phyloP scores from a whole-genome alignment of 2,329 filamentous ascomycete genomes.

The Pyricularia pennisetigena region DNA sequence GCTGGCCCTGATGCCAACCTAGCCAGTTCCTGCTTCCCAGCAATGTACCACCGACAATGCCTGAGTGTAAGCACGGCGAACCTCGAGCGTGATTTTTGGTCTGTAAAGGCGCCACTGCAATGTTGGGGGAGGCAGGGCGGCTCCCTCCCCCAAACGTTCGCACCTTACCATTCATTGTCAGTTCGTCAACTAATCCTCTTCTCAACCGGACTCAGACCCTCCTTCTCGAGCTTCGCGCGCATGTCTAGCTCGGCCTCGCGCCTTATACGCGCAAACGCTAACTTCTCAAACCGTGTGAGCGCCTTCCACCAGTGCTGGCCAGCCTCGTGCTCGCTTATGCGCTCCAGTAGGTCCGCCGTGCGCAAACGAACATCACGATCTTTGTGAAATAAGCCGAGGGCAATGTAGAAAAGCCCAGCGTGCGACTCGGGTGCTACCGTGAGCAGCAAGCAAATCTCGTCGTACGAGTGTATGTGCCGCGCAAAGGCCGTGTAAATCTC shows the following conservation, averaged over 20 bases:
- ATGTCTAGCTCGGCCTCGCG: constrained; percentile 50
- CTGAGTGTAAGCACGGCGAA: background rate
- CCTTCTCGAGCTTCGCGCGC: constrained; percentile 34
- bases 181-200: constrained; percentile 34
- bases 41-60: background rate
- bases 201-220: constrained; percentile 30
- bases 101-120: background rate
- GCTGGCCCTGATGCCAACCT: background rate
- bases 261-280: constrained; percentile 73
- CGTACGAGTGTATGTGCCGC: constrained; percentile 67
- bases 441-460: constrained; percentile 76
- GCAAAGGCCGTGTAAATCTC: constrained; percentile 79
- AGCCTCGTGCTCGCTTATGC: constrained; percentile 77
- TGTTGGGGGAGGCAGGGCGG: too few relatives aligned
- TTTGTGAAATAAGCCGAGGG: constrained; percentile 85
- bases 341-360: constrained; percentile 70
- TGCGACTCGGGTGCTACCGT: constrained; percentile 77
- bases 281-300: constrained; percentile 78
- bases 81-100: background rate
- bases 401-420: constrained; percentile 82
- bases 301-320: constrained; percentile 88
- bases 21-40: background rate
- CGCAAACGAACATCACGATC: constrained; percentile 67
- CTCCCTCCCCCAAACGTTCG: background rate
- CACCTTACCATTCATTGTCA: too few relatives aligned